These are phyloP conservation scores for Sporothrix inflata DNA, from an alignment of 2,329 filamentous ascomycete species.

Conservation along the genomic window DNA sequence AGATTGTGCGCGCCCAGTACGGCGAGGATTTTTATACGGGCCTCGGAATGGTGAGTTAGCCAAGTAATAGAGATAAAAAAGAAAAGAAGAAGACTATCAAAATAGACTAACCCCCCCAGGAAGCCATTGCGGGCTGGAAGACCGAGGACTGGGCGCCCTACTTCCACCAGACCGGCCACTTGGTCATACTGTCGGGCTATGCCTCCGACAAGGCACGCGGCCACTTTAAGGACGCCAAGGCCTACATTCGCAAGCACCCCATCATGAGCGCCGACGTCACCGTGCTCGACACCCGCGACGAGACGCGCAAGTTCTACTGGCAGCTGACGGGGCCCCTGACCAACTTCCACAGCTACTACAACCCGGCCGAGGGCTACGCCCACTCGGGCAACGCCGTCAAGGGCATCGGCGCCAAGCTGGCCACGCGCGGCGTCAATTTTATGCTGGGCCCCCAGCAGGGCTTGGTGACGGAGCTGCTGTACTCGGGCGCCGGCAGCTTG, in stretches of 20 bases:
- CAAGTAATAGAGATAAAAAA: no score
- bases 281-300: constrained; percentile 35
- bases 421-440: background rate
- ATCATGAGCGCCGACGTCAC: background rate
- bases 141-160: constrained; percentile 56
- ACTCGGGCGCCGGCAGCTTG: background rate
- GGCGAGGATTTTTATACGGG: constrained; percentile 61
- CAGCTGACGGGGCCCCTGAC: constrained; percentile 52
- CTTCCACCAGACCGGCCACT: constrained; percentile 51
- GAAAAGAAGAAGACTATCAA: no score
- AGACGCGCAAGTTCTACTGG: constrained; percentile 51
- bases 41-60: no score
- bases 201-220: constrained; percentile 38
- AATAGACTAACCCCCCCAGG: no score
- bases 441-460: background rate
- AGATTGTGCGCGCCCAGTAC: constrained; percentile 63
- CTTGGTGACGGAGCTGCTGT: background rate
- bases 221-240: background rate
- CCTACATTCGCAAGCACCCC: background rate
- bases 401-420: constrained; percentile 41
- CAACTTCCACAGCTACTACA: constrained; percentile 62
- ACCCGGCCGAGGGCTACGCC: constrained; percentile 59
- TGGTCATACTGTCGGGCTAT: constrained; percentile 48
- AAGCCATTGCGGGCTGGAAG: constrained; percentile 59
- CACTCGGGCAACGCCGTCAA: constrained; percentile 56